Base-by-base conservation (phyloP, 805 yeast genomes). In the Zygotorulaspora danielsina region DNA sequence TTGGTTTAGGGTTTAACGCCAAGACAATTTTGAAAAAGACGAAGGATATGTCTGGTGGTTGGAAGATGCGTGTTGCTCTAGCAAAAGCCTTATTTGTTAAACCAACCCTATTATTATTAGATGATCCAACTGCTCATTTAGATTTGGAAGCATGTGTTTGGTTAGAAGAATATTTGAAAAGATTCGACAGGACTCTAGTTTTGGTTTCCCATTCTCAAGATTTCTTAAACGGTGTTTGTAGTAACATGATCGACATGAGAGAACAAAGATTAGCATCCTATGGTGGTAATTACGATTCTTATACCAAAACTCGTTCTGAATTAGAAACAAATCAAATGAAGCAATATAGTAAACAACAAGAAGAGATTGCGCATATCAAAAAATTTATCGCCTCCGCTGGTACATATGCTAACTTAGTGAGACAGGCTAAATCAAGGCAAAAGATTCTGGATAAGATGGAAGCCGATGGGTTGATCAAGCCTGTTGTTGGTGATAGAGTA, bases 371-470 rank as follows among this genome's bases (percentile, higher is more conserved):
- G 26, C 97, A 93, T 70, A 94, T 93, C 69, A 93, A 93, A 78
- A 93, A 93, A 73, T 93, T 93, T 66, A 93, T 93, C 71, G 98
- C 98, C 26, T 84, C 96, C 54, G 98, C 98, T 42, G 98, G 98
- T 89, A 93, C 98, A 40, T 93, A 93, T 71, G 97, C 98, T 47
- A 93, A 93, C 72, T 76, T 93, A 73, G 98, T 93, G 44, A 87
- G 85, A 67, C 98, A 93, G 72, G 98, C 98, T 51, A 93, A 93
- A 71, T 93, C 98, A 22, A 86, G 97, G 73, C 98, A 93, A 77
- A 93, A 93, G 82, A 93, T 93, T 64, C 76, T 93, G 67, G 98
- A 93, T 72, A 93, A 93, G 82, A 93, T 93, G 98, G 98, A 93
- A 73, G 97, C 98, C 55, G 98, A 93, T 65, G 98, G 98, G 62